Evolutionary conservation across 2,329 filamentous ascomycete species (phyloP).

Genomic region (Venturia effusa): DNA sequence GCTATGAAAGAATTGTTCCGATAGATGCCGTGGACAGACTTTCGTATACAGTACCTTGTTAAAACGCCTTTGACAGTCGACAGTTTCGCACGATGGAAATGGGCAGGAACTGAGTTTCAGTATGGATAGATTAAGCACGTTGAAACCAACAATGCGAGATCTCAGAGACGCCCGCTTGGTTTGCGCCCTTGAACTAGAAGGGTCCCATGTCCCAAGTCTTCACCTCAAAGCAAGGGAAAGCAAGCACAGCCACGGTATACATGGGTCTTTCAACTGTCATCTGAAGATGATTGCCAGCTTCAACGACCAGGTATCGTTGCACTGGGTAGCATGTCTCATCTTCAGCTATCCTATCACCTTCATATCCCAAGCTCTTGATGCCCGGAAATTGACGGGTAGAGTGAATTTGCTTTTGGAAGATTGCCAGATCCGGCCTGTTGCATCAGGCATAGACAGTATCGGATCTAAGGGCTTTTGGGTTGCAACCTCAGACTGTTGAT

Average conservation of each 20-base stretch:
- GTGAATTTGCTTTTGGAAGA: background rate
- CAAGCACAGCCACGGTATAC: background rate
- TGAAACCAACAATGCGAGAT: too few relatives aligned
- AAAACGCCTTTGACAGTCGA: too few relatives aligned
- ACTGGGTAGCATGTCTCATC: background rate
- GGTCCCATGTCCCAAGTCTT: background rate
- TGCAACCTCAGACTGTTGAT: background rate
- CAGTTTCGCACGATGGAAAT: too few relatives aligned
- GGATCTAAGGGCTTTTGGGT: background rate
- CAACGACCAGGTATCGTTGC: background rate
- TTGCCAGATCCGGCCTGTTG: background rate
- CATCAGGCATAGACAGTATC: background rate
- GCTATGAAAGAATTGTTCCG: too few relatives aligned
- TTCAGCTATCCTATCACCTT: background rate
- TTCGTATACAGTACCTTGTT: too few relatives aligned
- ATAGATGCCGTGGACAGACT: too few relatives aligned
- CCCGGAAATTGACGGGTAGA: background rate
- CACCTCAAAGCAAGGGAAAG: background rate
- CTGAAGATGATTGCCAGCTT: background rate
- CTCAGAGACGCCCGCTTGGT: too few relatives aligned
- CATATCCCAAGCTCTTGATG: background rate
- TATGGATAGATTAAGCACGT: background rate
- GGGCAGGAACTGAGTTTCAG: too few relatives aligned
- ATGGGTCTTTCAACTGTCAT: background rate
- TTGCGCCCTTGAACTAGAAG: too few relatives aligned